phyloP scores from a whole-genome alignment of 176 grass and related monocot species.

The Avena eriantha region DNA sequence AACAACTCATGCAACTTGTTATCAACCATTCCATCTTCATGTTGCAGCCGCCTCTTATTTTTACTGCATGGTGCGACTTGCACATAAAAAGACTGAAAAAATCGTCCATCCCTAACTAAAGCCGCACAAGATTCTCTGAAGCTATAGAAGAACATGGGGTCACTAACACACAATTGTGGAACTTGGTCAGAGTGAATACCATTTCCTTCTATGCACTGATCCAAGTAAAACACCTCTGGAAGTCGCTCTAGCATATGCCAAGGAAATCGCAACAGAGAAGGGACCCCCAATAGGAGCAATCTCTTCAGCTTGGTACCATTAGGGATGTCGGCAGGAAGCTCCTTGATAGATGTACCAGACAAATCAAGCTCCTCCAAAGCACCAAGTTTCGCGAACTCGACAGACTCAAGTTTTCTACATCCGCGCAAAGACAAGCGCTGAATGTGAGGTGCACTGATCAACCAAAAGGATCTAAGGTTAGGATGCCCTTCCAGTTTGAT shows the following conservation, averaged over 20 bases:
- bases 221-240: neutral
- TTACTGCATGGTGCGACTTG: neutral
- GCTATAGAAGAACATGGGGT: slow-evolving; percentile 27
- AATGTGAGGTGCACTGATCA: neutral
- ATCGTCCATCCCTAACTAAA: neutral
- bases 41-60: neutral
- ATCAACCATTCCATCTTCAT: neutral
- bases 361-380: slow-evolving; percentile 34
- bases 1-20: neutral
- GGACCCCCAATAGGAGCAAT: neutral
- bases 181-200: neutral
- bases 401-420: no score
- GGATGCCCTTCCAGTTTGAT: neutral
- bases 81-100: slow-evolving; percentile 11
- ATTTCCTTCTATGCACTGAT: neutral
- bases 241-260: slow-evolving; percentile 14
- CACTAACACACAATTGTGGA: neutral
- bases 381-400: neutral
- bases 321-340: neutral
- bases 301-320: neutral
- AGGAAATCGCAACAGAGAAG: slow-evolving; percentile 2
- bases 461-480: neutral
- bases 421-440: no score
- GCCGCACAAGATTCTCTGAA: accelerated
- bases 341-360: slow-evolving; percentile 1